A percentile compares a stretch with the other conserved stretches of the same genome.
Evolutionary conservation across 2,329 filamentous ascomycete species (phyloP).

Genomic region (Rhinocladiella similis): DNA sequence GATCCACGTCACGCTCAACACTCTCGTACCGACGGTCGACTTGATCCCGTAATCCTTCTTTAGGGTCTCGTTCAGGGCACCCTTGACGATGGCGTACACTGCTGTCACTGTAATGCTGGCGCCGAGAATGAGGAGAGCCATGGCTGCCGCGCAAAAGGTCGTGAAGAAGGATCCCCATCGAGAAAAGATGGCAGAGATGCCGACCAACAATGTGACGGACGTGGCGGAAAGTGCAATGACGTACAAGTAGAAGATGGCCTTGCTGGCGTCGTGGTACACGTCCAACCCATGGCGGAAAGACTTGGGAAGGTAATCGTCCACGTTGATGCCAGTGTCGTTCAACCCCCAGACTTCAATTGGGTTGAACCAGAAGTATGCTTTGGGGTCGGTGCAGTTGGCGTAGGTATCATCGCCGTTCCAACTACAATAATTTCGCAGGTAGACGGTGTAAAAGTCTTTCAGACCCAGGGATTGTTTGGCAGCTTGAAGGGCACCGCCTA

Average conservation of each 20-base stretch:
- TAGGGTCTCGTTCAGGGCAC: slow-evolving; percentile 65
- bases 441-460: slow-evolving; percentile 75
- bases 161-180: slow-evolving; percentile 79
- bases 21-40: slow-evolving; percentile 65
- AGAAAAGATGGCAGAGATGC: slow-evolving; percentile 80
- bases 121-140: slow-evolving; percentile 60
- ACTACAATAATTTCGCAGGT: slow-evolving; percentile 84
- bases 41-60: slow-evolving; percentile 68
- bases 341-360: slow-evolving; percentile 67
- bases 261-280: slow-evolving; percentile 70
- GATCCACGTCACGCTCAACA: slow-evolving; percentile 75
- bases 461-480: slow-evolving; percentile 56
- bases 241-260: slow-evolving; percentile 83
- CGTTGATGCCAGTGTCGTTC: slow-evolving; percentile 50
- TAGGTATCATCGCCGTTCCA: slow-evolving; percentile 55
- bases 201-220: slow-evolving; percentile 70
- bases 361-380: slow-evolving; percentile 75
- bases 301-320: slow-evolving; percentile 65
- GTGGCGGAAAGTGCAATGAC: slow-evolving; percentile 71
- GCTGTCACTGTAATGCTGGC: slow-evolving; percentile 74
- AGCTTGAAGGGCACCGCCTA: slow-evolving; percentile 36
- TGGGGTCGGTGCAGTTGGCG: slow-evolving; percentile 66
- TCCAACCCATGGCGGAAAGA: slow-evolving; percentile 67
- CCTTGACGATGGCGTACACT: slow-evolving; percentile 69
- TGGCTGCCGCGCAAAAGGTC: slow-evolving; percentile 67